phyloP scores from a whole-genome alignment of 2,329 filamentous ascomycete genomes.

The Cercospora sp. region DNA sequence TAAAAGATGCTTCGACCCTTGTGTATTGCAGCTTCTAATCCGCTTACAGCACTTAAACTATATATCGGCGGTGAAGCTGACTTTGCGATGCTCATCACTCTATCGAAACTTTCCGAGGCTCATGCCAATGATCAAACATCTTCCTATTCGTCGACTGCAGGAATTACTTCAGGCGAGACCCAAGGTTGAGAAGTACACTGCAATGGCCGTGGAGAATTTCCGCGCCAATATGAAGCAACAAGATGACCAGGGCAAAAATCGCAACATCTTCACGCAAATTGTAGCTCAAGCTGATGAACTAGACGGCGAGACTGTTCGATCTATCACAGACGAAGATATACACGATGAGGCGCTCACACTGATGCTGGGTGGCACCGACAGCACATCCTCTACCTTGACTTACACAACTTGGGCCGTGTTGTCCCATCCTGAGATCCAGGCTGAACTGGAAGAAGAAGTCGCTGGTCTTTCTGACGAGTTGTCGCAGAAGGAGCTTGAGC shows the following conservation, averaged over 20 bases:
- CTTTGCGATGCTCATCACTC: constrained; percentile 22
- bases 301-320: constrained; percentile 19
- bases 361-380: constrained; percentile 35
- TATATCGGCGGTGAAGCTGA: constrained; percentile 25
- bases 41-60: constrained; percentile 19
- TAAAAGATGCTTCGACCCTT: neutral
- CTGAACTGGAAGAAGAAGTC: constrained; percentile 30
- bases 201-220: constrained; percentile 25
- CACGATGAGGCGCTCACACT: constrained; percentile 31
- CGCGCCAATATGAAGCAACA: constrained; percentile 12
- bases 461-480: constrained; percentile 24
- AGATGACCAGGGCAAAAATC: constrained; percentile 11
- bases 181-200: constrained; percentile 25
- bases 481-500: constrained; percentile 36
- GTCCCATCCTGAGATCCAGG: constrained; percentile 28
- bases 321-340: constrained; percentile 31
- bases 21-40: neutral
- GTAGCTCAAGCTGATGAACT: constrained; percentile 24
- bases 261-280: constrained; percentile 27
- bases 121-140: constrained; percentile 22
- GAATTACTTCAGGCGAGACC: constrained; percentile 24
- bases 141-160: constrained; percentile 23
- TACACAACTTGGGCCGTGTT: constrained; percentile 35
- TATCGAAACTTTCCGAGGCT: constrained; percentile 25
- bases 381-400: constrained; percentile 35